phyloP scores from a whole-genome alignment of 306 rosid species.

The Quercus alba region DNA sequence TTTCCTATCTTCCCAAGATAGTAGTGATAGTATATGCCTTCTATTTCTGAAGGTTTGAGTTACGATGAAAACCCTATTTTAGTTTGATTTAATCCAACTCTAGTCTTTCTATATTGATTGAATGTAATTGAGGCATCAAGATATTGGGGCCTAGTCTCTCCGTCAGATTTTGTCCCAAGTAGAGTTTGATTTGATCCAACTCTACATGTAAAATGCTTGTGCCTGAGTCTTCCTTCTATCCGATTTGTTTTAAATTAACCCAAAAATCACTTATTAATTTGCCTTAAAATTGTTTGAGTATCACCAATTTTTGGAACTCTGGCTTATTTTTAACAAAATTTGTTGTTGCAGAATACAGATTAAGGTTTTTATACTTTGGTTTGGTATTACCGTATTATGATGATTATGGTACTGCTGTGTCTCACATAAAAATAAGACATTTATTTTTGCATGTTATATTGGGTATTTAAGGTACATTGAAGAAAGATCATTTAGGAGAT shows the following conservation, averaged over 20 bases:
- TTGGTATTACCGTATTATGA: neutral
- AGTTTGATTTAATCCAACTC: too few relatives aligned
- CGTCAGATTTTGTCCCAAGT: too few relatives aligned
- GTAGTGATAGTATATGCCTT: neutral
- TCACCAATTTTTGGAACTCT: neutral
- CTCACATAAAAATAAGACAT: neutral
- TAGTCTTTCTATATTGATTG: too few relatives aligned
- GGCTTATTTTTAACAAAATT: neutral
- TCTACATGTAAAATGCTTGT: neutral
- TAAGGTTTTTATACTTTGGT: neutral
- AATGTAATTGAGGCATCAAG: too few relatives aligned
- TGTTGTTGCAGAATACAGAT: neutral
- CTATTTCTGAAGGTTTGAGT: neutral
- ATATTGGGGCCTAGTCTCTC: too few relatives aligned
- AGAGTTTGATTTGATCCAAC: too few relatives aligned
- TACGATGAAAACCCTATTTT: too few relatives aligned
- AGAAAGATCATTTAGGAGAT: conserved; percentile 95
- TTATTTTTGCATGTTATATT: conserved; percentile 11
- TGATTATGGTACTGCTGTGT: neutral
- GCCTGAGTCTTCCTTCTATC: neutral
- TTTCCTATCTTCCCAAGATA: neutral
- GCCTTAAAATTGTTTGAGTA: neutral
- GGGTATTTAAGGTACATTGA: conserved; percentile 75
- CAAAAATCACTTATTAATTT: neutral
- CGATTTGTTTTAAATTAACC: neutral